A percentile compares a stretch with the other conserved stretches of the same genome.
phyloP scores from a whole-genome alignment of 441 rosid genomes.

The Euphorbia celastroides region DNA sequence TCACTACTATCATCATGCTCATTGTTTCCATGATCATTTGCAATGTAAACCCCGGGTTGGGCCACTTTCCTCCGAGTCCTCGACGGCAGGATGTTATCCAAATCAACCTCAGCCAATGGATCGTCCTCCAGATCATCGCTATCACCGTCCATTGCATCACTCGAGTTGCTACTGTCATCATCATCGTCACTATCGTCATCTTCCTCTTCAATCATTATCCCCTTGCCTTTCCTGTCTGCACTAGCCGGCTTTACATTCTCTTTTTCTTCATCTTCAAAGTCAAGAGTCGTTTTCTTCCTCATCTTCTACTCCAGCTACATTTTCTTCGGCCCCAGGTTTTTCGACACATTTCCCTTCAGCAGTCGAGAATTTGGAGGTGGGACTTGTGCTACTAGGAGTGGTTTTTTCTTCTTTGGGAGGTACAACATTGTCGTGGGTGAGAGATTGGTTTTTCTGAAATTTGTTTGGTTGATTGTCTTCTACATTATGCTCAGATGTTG shows the following conservation, averaged over 20 bases:
- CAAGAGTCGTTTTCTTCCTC: constrained; percentile 18
- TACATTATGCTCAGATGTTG: constrained; percentile 27
- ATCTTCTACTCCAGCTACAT: constrained; percentile 13
- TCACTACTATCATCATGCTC: constrained; percentile 26
- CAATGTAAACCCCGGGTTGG: constrained; percentile 51
- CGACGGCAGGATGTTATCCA: constrained; percentile 78
- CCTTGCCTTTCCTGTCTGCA: constrained; percentile 73
- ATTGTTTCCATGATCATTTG: constrained; percentile 21
- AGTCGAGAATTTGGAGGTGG: constrained; percentile 1
- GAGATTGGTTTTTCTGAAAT: constrained; percentile 36
- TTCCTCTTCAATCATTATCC: constrained; percentile 52
- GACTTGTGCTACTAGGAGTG: constrained; percentile 10
- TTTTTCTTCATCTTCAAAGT: constrained; percentile 23
- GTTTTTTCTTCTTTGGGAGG: constrained; percentile 17
- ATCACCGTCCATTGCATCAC: constrained; percentile 37
- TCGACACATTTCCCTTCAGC: neutral
- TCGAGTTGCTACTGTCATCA: constrained; percentile 9
- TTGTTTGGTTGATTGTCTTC: constrained; percentile 29
- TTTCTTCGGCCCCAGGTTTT: constrained; percentile 10
- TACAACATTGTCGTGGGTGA: constrained; percentile 11
- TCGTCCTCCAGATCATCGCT: constrained; percentile 75
- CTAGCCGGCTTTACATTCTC: constrained; percentile 24
- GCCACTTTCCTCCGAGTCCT: constrained; percentile 58
- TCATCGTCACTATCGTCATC: no score
- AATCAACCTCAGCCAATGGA: constrained; percentile 93